A percentile compares a stretch with the other conserved stretches of the same genome.
These are phyloP conservation scores for Hibiscus mutabilis DNA, from an alignment of 345 rosid species.

Conservation along the genomic window DNA sequence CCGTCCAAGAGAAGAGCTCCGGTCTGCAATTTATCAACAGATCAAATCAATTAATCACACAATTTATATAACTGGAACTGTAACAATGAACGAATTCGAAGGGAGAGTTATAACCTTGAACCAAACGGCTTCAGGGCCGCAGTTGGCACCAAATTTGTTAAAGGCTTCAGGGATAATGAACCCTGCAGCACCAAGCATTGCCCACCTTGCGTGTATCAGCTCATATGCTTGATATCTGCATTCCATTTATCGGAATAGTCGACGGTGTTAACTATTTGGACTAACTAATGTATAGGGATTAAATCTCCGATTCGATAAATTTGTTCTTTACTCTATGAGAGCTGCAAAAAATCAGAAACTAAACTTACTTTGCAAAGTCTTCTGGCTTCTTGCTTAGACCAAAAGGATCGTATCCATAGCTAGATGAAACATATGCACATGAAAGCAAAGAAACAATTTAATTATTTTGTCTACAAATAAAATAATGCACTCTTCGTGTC, in stretches of 20 bases:
- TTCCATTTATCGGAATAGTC: background rate
- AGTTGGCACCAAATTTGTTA: conserved; percentile 95
- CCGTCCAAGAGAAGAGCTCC: conserved; percentile 97
- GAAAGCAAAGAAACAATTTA: background rate
- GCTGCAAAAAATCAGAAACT: background rate
- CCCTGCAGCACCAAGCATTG: conserved; percentile 98
- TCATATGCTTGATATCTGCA: conserved; percentile 84
- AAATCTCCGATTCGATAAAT: background rate
- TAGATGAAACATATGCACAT: conserved; percentile 22
- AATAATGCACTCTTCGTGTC: background rate
- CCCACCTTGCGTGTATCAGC: conserved; percentile 92
- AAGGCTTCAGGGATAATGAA: conserved; percentile 90
- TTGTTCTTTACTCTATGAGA: background rate
- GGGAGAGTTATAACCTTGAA: conserved; percentile 49
- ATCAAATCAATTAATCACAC: background rate
- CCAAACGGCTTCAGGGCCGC: conserved; percentile 99
- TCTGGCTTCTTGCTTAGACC: conserved; percentile 94
- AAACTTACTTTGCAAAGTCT: conserved; percentile 75
- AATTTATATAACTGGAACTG: background rate
- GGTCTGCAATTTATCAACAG: conserved; percentile 35
- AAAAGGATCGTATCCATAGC: conserved; percentile 95
- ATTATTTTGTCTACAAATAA: background rate
- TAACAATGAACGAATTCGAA: background rate
- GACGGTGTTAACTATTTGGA: too few species aligned
- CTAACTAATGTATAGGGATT: background rate